Conservation (phyloP, 768 basidiomycete genomes). For the Leccinellum albellum region DNA sequence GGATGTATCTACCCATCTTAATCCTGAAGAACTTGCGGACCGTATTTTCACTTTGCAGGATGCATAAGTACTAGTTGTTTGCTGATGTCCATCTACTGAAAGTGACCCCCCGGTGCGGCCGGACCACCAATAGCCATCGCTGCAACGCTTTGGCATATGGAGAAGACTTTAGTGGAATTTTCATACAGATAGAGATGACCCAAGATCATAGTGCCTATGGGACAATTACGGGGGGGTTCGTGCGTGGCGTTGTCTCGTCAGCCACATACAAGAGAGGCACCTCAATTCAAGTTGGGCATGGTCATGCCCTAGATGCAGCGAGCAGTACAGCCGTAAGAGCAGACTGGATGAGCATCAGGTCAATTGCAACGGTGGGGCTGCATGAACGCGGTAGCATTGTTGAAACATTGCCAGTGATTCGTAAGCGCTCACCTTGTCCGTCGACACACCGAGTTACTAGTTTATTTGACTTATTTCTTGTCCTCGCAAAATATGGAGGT, state of each 20-base stretch:
- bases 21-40: not conserved
- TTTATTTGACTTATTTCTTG: too few species aligned
- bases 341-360: slow-evolving; percentile 15
- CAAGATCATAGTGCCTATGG: slow-evolving; percentile 15
- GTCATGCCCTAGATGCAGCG: slow-evolving; percentile 18
- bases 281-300: slow-evolving; percentile 18
- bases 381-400: not conserved
- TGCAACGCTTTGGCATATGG: slow-evolving; percentile 11
- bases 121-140: slow-evolving; percentile 3
- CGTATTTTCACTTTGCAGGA: slow-evolving; percentile 2
- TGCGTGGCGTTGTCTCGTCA: slow-evolving; percentile 7
- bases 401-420: too few species aligned
- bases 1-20: slow-evolving; percentile 4
- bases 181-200: slow-evolving; percentile 3
- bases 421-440: not conserved
- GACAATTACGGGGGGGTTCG: slow-evolving; percentile 10
- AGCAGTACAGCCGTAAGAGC: slow-evolving; percentile 16
- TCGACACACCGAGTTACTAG: too few species aligned
- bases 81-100: not conserved
- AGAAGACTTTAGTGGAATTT: slow-evolving; percentile 8
- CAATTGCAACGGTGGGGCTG: not conserved
- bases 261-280: slow-evolving; percentile 25
- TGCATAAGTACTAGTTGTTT: slow-evolving; percentile 3
- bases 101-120: slow-evolving; percentile 5
- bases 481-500: not conserved